phyloP scores from a whole-genome alignment of 331 rosid species.

The Pyracantha coccinea region DNA sequence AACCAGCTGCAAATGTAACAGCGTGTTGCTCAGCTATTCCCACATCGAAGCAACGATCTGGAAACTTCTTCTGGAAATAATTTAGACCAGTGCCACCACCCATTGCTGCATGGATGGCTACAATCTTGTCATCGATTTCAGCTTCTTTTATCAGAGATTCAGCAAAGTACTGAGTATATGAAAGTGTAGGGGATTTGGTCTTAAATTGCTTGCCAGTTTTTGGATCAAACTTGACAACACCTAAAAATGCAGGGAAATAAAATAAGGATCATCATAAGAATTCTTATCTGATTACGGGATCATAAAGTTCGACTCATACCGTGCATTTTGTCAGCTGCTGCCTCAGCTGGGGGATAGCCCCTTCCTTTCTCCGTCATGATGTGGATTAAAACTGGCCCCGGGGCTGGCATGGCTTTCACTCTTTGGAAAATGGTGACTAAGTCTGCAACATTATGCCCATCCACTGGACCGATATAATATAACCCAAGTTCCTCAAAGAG shows the following conservation, averaged over 20 bases:
- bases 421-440: constrained; percentile 51
- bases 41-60: constrained; percentile 78
- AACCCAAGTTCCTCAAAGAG: constrained; percentile 77
- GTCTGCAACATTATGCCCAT: constrained; percentile 69
- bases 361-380: constrained; percentile 77
- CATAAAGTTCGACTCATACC: constrained; percentile 32
- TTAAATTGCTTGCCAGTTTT: constrained; percentile 68
- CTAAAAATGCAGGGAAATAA: constrained; percentile 29
- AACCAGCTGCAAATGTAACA: constrained; percentile 89
- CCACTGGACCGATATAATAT: constrained; percentile 81
- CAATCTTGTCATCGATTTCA: constrained; percentile 57
- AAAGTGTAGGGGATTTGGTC: constrained; percentile 47
- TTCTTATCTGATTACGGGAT: background rate
- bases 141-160: constrained; percentile 87
- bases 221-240: constrained; percentile 79
- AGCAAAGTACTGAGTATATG: constrained; percentile 73
- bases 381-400: constrained; percentile 73
- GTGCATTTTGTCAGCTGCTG: constrained; percentile 70
- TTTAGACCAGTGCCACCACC: constrained; percentile 87
- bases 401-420: constrained; percentile 54
- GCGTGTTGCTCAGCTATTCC: constrained; percentile 96
- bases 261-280: constrained; percentile 10
- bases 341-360: constrained; percentile 83
- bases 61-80: constrained; percentile 74
- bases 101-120: constrained; percentile 93